Conservation (phyloP, 1,284 basidiomycete species). For the Rhodofomes roseus region DNA sequence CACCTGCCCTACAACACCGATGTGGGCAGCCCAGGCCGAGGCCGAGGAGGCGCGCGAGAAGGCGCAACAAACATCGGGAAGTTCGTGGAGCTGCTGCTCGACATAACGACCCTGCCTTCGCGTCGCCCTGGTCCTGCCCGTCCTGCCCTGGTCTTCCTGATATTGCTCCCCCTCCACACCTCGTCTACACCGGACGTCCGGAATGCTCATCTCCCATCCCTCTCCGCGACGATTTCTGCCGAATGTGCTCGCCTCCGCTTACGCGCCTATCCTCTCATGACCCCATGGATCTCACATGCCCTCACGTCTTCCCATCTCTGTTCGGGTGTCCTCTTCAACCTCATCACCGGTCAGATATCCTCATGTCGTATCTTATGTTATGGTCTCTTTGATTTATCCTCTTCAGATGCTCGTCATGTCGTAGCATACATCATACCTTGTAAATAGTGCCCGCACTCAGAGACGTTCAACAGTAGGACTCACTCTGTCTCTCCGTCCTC, state of each 20-base stretch:
- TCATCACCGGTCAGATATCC: conserved; percentile 13
- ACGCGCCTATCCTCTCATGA: conserved; percentile 10
- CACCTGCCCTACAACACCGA: conserved; percentile 53
- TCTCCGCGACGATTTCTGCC: conserved; percentile 9
- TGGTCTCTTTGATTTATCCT: conserved; percentile 16
- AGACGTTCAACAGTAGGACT: conserved; percentile 9
- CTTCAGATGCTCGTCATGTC: conserved; percentile 18
- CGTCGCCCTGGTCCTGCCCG: conserved; percentile 4
- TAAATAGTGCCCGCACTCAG: conserved; percentile 17
- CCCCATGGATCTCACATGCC: conserved; percentile 12
- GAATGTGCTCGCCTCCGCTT: conserved; percentile 2
- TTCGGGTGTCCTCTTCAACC: no score
- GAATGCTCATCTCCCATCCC: background rate
- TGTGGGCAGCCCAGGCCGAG: conserved; percentile 76
- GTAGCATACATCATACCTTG: conserved; percentile 20
- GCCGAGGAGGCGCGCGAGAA: conserved; percentile 75
- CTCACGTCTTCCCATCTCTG: conserved; percentile 12
- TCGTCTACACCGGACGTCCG: no score
- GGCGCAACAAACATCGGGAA: conserved; percentile 43
- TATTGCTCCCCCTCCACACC: conserved; percentile 1
- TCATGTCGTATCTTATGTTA: conserved; percentile 17
- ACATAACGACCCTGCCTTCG: conserved; percentile 28
- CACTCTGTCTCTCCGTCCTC: background rate
- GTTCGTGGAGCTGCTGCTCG: conserved; percentile 65
- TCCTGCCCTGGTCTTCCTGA: conserved; percentile 1